These are phyloP conservation scores for Carex pumila DNA, from an alignment of 176 grass and related monocot genomes.

Conservation along the genomic window DNA sequence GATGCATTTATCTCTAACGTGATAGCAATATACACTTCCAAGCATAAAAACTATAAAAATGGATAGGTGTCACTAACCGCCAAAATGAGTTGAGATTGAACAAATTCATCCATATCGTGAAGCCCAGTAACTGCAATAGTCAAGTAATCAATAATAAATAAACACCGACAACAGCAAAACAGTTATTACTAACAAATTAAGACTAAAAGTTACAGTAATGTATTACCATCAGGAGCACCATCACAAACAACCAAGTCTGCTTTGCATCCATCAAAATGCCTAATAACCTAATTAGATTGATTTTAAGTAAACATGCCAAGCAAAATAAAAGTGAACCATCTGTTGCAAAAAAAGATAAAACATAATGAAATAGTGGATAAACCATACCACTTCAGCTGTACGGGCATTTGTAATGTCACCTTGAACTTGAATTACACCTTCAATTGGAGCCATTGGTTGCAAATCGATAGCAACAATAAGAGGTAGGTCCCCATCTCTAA, in stretches of 20 bases:
- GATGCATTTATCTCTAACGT: neutral
- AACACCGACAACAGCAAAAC: constrained; percentile 8
- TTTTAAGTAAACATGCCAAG: neutral
- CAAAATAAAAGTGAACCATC: neutral
- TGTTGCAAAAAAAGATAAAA: neutral
- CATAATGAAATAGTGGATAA: too few relatives aligned
- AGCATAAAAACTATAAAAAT: neutral
- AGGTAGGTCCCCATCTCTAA: constrained; percentile 58
- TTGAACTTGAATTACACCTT: constrained; percentile 95
- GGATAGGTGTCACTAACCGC: constrained; percentile 47
- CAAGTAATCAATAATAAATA: constrained; percentile 12
- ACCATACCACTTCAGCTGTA: too few relatives aligned
- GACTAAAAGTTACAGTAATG: neutral
- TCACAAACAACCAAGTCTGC: constrained; percentile 88
- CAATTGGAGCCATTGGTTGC: constrained; percentile 92
- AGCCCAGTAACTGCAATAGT: constrained; percentile 72
- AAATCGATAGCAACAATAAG: constrained; percentile 94
- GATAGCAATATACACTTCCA: neutral
- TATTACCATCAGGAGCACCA: constrained; percentile 90
- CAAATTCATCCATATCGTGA: constrained; percentile 99
- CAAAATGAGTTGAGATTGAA: constrained; percentile 97
- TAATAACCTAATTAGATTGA: constrained; percentile 48
- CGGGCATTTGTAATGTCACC: constrained; percentile 11
- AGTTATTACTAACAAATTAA: neutral
- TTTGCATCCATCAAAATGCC: constrained; percentile 96